phyloP scores from a whole-genome alignment of 2,329 filamentous ascomycete species.

The Botrytis pseudocinerea region DNA sequence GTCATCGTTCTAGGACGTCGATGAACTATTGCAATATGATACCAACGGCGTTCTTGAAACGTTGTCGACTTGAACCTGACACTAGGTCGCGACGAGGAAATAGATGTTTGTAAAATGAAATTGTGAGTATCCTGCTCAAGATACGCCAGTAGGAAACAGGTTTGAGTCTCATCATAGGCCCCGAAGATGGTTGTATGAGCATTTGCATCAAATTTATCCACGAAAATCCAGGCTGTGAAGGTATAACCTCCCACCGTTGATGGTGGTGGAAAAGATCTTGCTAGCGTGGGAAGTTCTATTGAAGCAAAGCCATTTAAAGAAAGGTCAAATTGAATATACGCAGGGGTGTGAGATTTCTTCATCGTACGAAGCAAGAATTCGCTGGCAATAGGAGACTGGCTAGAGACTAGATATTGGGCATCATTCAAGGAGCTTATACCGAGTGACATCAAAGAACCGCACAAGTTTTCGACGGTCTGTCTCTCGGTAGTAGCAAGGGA shows the following conservation, averaged over 20 bases:
- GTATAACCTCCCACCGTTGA: conserved; percentile 80
- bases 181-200: conserved; percentile 95
- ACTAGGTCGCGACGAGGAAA: conserved; percentile 81
- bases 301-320: conserved; percentile 86
- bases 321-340: conserved; percentile 92
- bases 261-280: conserved; percentile 79
- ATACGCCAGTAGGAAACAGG: conserved; percentile 91
- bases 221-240: conserved; percentile 82
- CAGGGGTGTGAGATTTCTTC: conserved; percentile 71
- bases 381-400: conserved; percentile 54
- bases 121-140: conserved; percentile 91
- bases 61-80: conserved; percentile 84
- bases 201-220: conserved; percentile 81
- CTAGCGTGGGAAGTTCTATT: conserved; percentile 84
- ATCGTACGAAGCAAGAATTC: conserved; percentile 75
- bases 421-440: conserved; percentile 82
- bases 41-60: conserved; percentile 81
- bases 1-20: conserved; percentile 72
- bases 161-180: conserved; percentile 86
- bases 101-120: conserved; percentile 94
- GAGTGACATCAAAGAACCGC: conserved; percentile 67
- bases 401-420: conserved; percentile 69
- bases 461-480: conserved; percentile 63
- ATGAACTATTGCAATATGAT: conserved; percentile 89
- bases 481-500: conserved; percentile 57